phyloP scores from a whole-genome alignment of 495 filamentous ascomycete genomes.

The Rhizodiscina lignyota region DNA sequence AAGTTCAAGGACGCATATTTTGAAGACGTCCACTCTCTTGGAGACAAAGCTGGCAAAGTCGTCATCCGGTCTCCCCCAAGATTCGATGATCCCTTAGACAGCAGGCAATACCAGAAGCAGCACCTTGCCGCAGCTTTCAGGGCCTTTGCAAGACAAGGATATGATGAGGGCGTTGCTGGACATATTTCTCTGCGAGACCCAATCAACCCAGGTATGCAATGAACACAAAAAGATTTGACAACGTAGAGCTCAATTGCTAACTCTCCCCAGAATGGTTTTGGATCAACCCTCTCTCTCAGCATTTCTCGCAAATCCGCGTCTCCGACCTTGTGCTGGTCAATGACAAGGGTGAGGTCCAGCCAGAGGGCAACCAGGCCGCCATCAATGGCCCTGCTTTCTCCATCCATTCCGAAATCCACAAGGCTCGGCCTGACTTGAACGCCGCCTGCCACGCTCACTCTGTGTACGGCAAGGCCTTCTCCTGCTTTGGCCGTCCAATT shows the following conservation, averaged over 20 bases:
- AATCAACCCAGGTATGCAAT: too few species aligned
- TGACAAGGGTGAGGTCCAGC: slow-evolving; percentile 19
- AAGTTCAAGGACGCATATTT: too few species aligned
- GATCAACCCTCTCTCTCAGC: slow-evolving; percentile 33
- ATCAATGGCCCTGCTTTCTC: slow-evolving; percentile 24
- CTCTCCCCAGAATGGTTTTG: slow-evolving; percentile 47
- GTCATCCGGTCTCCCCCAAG: too few species aligned
- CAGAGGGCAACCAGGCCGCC: slow-evolving; percentile 20
- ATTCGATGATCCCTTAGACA: too few species aligned
- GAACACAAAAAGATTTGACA: too few species aligned
- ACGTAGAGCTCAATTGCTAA: too few species aligned
- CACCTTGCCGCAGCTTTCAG: slow-evolving; percentile 47
- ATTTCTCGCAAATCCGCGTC: slow-evolving; percentile 21
- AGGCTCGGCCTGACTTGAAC: slow-evolving; percentile 21
- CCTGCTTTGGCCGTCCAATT: slow-evolving; percentile 17
- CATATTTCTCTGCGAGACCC: slow-evolving; percentile 52
- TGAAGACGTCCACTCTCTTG: too few species aligned
- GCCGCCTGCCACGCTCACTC: slow-evolving; percentile 23
- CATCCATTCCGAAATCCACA: slow-evolving; percentile 24
- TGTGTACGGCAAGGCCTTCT: slow-evolving; percentile 22
- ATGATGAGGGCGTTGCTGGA: slow-evolving; percentile 45
- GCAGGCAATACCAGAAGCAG: slow-evolving; percentile 32
- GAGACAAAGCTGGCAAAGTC: too few species aligned
- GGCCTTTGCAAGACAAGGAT: slow-evolving; percentile 37
- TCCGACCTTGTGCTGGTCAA: slow-evolving; percentile 24